A percentile compares a stretch with the other conserved stretches of the same genome.
Conservation (phyloP, 139 green algal genomes). For the Coelastrella sp. region DNA sequence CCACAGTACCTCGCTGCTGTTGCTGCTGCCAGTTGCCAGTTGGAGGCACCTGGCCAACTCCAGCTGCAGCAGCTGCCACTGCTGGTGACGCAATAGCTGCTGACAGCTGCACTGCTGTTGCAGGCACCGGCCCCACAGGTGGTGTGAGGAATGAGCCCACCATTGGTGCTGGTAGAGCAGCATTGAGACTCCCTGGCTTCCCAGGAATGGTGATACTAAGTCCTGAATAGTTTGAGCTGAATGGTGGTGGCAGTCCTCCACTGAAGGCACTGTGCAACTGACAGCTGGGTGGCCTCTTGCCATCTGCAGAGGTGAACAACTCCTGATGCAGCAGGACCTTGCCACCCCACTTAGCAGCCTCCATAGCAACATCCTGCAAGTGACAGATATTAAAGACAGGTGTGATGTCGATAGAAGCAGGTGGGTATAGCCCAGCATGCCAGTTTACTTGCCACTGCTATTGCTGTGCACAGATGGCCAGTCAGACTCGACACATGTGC, state of each 20-base stretch:
- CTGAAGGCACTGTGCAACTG: neutral
- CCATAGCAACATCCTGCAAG: conserved; percentile 64
- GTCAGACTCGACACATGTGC: too few species aligned
- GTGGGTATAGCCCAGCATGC: neutral
- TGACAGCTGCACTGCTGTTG: conserved; percentile 22
- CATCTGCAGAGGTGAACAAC: conserved; percentile 23
- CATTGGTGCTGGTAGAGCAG: neutral
- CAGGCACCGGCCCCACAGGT: neutral
- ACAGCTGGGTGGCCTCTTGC: neutral
- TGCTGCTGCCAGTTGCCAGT: neutral
- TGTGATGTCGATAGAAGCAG: neutral
- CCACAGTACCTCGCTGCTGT: neutral
- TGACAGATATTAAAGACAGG: neutral
- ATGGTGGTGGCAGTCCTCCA: neutral
- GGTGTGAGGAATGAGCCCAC: conserved; percentile 39
- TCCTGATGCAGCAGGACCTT: conserved; percentile 84
- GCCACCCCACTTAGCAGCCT: conserved; percentile 74
- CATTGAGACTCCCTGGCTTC: neutral
- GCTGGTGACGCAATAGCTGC: neutral
- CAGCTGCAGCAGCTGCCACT: neutral
- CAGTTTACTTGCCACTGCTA: too few species aligned
- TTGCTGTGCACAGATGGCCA: too few species aligned
- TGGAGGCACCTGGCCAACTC: neutral
- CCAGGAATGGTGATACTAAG: neutral
- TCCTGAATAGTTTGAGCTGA: neutral